Evolutionary conservation across 345 rosid genomes (phyloP), one percentile per base, ranked within the genome.

Genomic region (Kandelia obovata): DNA sequence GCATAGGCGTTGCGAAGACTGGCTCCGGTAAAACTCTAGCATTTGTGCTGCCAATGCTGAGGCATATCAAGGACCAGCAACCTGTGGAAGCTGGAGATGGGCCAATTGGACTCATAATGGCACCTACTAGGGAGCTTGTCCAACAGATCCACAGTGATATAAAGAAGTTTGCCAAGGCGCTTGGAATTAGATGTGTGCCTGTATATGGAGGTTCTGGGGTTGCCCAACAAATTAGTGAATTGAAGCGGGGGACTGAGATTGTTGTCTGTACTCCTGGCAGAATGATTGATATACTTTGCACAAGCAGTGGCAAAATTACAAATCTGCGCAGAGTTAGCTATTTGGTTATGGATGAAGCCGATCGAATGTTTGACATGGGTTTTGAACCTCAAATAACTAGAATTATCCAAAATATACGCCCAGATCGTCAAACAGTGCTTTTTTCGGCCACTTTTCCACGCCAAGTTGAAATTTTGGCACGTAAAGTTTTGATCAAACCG

Each of bases 341-440:
- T 75, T 79, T 94, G 66, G 97, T 89, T 58, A 86, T 94, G 97
- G 97, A 95, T 81, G 99, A 95, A 84, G 96, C 99, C 15, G 99
- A 92, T 83, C 82, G 97, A 57, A 95, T 95, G 99, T 92, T 92
- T 76, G 99, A 95, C 84, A 89, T 90, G 97, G 97, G 99, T 23
- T 92, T 92, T 77, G 97, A 92, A 80, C 96, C 97, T 64, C 99
- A 92, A 64, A 95, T 92, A 57, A 89, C 96, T 62, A 82, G 96
- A 68, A 88, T 92, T 75, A 93, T 95, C 65, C 99, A 95, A 72
- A 95, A 92, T 76, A 95, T 95, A 67, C 83, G 86, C 19, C 97
- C 96, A 47, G 97, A 88, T 68, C 96, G 89, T 61, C 96, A 92
- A 82, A 92, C 99, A 73, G 96, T 92, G 21, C 89, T 95, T 3